Evolutionary conservation across 2,329 filamentous ascomycete species (phyloP).

Genomic region (Neopestalotiopsis sp.): DNA sequence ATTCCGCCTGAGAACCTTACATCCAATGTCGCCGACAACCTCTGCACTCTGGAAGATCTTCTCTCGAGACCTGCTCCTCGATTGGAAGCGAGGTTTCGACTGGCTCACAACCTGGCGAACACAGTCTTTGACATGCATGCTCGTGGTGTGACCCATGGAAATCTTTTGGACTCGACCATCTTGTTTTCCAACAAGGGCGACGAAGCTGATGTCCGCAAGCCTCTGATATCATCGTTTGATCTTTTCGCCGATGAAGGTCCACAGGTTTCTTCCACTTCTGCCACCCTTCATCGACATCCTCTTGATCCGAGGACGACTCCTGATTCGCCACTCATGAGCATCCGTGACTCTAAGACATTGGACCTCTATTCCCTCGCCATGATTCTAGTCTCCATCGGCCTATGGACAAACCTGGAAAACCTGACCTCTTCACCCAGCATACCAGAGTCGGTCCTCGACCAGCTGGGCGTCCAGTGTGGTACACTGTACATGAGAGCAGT

Average conservation of each 20-base stretch:
- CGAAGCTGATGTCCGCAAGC: conserved; percentile 68
- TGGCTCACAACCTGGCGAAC: conserved; percentile 75
- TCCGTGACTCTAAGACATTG: conserved; percentile 61
- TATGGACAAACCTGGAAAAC: conserved; percentile 73
- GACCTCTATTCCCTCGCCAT: conserved; percentile 79
- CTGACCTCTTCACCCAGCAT: conserved; percentile 58
- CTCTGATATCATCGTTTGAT: conserved; percentile 76
- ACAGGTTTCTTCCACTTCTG: conserved; percentile 34
- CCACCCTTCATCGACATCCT: conserved; percentile 68
- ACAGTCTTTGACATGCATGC: conserved; percentile 77
- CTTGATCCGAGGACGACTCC: conserved; percentile 61
- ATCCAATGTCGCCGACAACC: conserved; percentile 54
- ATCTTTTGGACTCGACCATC: conserved; percentile 70
- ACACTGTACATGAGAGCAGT: conserved; percentile 79
- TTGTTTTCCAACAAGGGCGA: conserved; percentile 63
- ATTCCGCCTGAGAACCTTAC: conserved; percentile 59
- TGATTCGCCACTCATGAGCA: conserved; percentile 52
- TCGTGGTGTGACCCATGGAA: conserved; percentile 72
- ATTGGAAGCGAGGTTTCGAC: conserved; percentile 76
- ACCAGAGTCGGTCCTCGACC: conserved; percentile 65
- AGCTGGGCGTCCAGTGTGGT: conserved; percentile 72
- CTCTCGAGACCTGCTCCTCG: conserved; percentile 63
- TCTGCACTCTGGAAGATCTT: conserved; percentile 61
- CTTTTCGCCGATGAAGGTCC: conserved; percentile 64
- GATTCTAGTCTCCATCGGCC: conserved; percentile 74